Conservation (phyloP, 352 stramenopile genomes). For the Phytophthora vignae region DNA sequence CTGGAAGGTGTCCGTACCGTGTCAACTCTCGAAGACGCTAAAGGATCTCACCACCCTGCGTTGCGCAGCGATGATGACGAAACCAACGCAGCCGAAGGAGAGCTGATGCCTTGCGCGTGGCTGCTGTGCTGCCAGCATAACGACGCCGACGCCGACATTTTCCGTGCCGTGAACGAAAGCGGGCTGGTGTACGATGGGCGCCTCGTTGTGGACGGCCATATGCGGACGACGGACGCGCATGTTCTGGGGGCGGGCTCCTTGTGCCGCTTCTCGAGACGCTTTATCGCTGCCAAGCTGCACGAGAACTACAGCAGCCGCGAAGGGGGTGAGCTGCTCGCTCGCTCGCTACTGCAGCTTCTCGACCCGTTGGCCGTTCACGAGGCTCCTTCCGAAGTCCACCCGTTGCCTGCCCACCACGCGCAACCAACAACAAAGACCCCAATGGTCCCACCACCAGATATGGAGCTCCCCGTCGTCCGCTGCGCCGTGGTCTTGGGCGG, state of each 20-base stretch:
- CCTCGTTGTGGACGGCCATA: conserved; percentile 88
- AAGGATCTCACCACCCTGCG: conserved; percentile 11
- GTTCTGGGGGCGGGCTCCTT: conserved; percentile 78
- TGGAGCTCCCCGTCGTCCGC: conserved; percentile 72
- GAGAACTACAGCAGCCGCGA: conserved; percentile 84
- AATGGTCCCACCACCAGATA: conserved; percentile 69
- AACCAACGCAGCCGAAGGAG: background rate
- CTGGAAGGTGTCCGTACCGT: conserved; percentile 57
- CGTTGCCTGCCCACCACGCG: conserved; percentile 12
- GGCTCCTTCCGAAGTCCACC: conserved; percentile 12
- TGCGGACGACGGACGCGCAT: conserved; percentile 85
- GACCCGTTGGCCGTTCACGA: conserved; percentile 52
- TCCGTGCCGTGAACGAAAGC: conserved; percentile 90
- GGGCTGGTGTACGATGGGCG: conserved; percentile 93
- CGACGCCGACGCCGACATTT: conserved; percentile 90
- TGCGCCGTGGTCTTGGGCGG: conserved; percentile 51
- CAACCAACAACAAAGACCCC: conserved; percentile 23
- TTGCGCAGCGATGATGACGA: conserved; percentile 12
- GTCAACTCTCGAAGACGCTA: conserved; percentile 26
- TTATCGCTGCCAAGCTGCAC: conserved; percentile 77
- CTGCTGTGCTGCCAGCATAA: conserved; percentile 87
- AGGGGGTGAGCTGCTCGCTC: conserved; percentile 74
- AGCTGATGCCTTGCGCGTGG: conserved; percentile 64
- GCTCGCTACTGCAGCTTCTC: conserved; percentile 70
- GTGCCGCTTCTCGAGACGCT: conserved; percentile 85